A percentile compares a stretch with the other conserved stretches of the same genome.
Conservation (phyloP, 345 rosid species). For the Hibiscus trionum region DNA sequence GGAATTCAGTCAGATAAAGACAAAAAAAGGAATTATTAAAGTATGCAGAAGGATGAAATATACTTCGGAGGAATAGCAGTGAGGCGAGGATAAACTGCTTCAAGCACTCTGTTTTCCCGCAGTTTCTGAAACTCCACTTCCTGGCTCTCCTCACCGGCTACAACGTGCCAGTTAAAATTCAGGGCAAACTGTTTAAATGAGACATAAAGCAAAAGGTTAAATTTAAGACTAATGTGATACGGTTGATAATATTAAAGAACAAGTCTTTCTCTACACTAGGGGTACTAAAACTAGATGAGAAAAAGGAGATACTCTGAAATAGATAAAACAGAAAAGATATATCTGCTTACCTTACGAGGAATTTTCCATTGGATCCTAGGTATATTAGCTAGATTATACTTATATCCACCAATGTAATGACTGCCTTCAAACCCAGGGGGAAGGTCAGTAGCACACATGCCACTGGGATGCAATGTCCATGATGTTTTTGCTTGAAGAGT, state of each 20-base stretch:
- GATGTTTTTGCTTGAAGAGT: slow-evolving; percentile 16
- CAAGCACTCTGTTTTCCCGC: slow-evolving; percentile 39
- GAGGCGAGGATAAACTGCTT: slow-evolving; percentile 45
- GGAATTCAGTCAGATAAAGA: neutral
- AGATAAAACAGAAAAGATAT: neutral
- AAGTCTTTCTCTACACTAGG: neutral
- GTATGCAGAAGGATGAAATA: neutral
- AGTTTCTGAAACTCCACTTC: slow-evolving; percentile 34
- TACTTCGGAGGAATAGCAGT: slow-evolving; percentile 48
- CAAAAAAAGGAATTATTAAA: neutral
- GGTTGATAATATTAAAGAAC: neutral
- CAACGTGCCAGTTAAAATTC: slow-evolving; percentile 32
- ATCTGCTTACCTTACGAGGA: slow-evolving; percentile 40
- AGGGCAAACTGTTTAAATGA: slow-evolving; percentile 32
- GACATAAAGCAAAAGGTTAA: neutral
- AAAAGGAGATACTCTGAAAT: neutral
- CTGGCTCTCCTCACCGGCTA: slow-evolving; percentile 48
- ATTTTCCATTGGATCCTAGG: slow-evolving; percentile 38
- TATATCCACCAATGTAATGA: slow-evolving; percentile 11
- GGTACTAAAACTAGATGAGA: neutral
- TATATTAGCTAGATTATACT: slow-evolving; percentile 13
- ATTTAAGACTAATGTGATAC: neutral
- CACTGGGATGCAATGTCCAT: slow-evolving; percentile 4
- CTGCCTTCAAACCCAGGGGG: slow-evolving; percentile 47
- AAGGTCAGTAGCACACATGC: slow-evolving; percentile 15